Evolutionary conservation across 306 rosid genomes (phyloP).

Genomic region (Castanea crenata): DNA sequence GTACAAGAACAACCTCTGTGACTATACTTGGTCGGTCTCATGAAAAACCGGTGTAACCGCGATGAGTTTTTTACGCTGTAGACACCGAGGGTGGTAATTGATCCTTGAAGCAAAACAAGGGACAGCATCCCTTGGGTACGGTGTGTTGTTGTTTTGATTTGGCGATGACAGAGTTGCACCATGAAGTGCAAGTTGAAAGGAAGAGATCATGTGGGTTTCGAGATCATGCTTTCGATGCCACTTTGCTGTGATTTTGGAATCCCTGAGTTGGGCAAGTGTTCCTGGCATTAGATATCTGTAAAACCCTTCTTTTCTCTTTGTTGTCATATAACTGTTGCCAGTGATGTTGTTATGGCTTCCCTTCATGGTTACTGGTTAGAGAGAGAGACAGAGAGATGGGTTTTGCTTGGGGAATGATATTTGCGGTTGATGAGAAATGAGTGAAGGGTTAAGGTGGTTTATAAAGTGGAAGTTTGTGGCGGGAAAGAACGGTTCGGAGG

Average conservation of each 20-base stretch:
- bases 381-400: background rate
- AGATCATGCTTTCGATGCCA: background rate
- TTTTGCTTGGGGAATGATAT: no score
- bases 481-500: constrained; percentile 12
- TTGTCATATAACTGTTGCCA: background rate
- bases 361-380: background rate
- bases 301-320: constrained; percentile 11
- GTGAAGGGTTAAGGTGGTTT: background rate
- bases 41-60: constrained; percentile 29
- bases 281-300: constrained; percentile 23
- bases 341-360: background rate
- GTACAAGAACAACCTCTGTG: no score
- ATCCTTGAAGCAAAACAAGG: constrained; percentile 18
- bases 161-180: background rate
- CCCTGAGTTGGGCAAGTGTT: constrained; percentile 13
- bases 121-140: background rate
- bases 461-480: background rate
- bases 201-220: background rate
- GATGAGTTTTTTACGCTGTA: constrained; percentile 28
- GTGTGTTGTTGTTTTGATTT: background rate
- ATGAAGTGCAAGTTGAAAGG: background rate
- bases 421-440: no score
- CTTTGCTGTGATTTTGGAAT: constrained; percentile 13
- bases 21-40: background rate
- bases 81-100: constrained; percentile 19